Evolutionary conservation across 2,329 filamentous ascomycete species (phyloP).

Genomic region (Paecilomyces niveus): DNA sequence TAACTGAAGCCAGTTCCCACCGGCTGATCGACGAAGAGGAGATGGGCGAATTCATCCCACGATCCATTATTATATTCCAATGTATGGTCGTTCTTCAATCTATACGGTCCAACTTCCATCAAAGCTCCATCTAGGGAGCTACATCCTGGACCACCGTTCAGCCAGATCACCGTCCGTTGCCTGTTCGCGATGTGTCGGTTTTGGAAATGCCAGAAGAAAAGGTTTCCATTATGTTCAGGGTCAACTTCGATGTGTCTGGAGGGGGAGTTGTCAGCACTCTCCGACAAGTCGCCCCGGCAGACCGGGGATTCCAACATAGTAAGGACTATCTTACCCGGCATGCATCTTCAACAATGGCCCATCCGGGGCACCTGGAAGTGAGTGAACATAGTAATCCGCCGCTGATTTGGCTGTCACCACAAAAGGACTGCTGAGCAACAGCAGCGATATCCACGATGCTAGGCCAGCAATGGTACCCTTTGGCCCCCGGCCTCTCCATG

Average conservation of each 20-base stretch:
- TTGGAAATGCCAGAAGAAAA: conserved; percentile 98
- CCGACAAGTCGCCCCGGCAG: conserved; percentile 1
- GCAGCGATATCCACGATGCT: conserved; percentile 12
- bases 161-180: conserved; percentile 88
- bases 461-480: background rate
- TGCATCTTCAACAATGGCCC: conserved; percentile 89
- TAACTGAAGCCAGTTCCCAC: conserved; percentile 97
- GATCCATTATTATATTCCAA: conserved; percentile 84
- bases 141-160: conserved; percentile 94
- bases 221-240: conserved; percentile 76
- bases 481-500: background rate
- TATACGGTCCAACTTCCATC: conserved; percentile 94
- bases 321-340: conserved; percentile 64
- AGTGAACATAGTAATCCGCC: conserved; percentile 83
- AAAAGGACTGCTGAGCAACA: conserved; percentile 17
- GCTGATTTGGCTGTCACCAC: conserved; percentile 47
- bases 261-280: conserved; percentile 3
- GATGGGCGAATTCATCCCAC: conserved; percentile 96
- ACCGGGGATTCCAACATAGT: background rate
- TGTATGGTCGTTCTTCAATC: conserved; percentile 65
- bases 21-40: conserved; percentile 95
- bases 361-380: conserved; percentile 75
- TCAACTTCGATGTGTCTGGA: conserved; percentile 83
- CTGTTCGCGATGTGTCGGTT: conserved; percentile 91
- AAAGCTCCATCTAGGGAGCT: conserved; percentile 94